phyloP scores from a whole-genome alignment of 2,329 filamentous ascomycete species.

The Dactylellina sp. region DNA sequence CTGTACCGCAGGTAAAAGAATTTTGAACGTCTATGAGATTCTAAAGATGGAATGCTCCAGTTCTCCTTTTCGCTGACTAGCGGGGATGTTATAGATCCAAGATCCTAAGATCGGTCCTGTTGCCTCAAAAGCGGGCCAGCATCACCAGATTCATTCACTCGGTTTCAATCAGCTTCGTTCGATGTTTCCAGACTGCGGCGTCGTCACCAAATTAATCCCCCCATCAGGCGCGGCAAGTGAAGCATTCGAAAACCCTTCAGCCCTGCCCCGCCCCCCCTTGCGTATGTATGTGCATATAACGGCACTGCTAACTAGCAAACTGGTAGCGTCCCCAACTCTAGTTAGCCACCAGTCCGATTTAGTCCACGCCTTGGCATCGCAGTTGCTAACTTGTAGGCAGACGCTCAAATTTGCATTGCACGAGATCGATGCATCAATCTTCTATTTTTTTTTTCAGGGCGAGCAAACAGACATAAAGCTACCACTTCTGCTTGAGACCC shows the following conservation, averaged over 20 bases:
- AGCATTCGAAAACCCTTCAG: slow-evolving; percentile 19
- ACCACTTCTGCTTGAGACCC: neutral
- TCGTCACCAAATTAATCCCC: slow-evolving; percentile 31
- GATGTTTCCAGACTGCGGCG: slow-evolving; percentile 7
- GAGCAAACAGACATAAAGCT: neutral
- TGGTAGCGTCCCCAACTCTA: no score
- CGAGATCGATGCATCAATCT: no score
- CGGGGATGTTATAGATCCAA: slow-evolving; percentile 8
- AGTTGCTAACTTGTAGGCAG: slow-evolving; percentile 42
- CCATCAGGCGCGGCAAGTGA: neutral
- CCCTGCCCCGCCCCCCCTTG: slow-evolving; percentile 33
- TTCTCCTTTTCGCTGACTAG: neutral
- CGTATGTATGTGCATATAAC: neutral
- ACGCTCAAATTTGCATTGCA: neutral
- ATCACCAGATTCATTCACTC: no score
- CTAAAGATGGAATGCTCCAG: slow-evolving; percentile 3
- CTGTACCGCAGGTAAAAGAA: neutral
- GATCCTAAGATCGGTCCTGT: neutral
- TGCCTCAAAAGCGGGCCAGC: neutral
- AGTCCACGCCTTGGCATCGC: slow-evolving; percentile 52
- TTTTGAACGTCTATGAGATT: slow-evolving; percentile 10
- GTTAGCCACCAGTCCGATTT: no score
- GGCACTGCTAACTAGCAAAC: slow-evolving; percentile 2
- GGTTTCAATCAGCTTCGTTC: neutral
- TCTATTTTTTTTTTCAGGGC: slow-evolving; percentile 8